Evolutionary conservation across 1,139 yeast species (phyloP), one percentile per base, ranked within the genome.

Genomic region (Hyphopichia pseudoburtonii): DNA sequence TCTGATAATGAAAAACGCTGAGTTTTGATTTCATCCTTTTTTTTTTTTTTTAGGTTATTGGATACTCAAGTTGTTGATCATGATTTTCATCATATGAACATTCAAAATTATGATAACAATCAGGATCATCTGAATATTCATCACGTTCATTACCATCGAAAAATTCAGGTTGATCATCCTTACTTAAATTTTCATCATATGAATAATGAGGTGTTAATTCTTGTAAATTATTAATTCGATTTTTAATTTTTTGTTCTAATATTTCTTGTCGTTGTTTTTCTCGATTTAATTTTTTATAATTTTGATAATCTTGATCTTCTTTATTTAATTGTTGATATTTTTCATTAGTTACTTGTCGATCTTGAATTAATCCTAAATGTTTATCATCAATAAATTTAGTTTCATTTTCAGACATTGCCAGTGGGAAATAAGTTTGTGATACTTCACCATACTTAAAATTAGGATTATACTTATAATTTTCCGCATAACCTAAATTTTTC

Each of bases 381-480:
- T 53, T 52, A 24, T 57, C 59, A 32, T 71, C 70, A n/a, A 66
- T 57, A 40, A 78, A 66, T 35, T 51, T 59, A 3, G 57, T 43
- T 7, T 53, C 62, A 7, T 54, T 55, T 19, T 44, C 47, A 11
- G 59, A 57, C 28, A 72, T 46, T 28, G 71, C 80, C 8, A 67
- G 64, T 0, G 95, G 94, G 48, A 86, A 64, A 48, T 85, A 86
- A 10, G 67, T 73, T 57, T 94, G 98, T 29, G 64, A 55, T 2
- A 87, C 95, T 35, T 64, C 58, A 0, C 97, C 98, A 43, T 82
- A 78, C 31, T 66, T 66, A 57, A 58, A 92, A 44, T 78, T 73
- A 0, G 98, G 98, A 48, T 89, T 89, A 58, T 92, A 94, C 56
- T 88, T 86, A 62, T 92, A 92, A 15, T 80, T 82, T 38, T 82